These are phyloP conservation scores for Vigna mungo DNA, from an alignment of 306 rosid genomes.

Conservation along the genomic window DNA sequence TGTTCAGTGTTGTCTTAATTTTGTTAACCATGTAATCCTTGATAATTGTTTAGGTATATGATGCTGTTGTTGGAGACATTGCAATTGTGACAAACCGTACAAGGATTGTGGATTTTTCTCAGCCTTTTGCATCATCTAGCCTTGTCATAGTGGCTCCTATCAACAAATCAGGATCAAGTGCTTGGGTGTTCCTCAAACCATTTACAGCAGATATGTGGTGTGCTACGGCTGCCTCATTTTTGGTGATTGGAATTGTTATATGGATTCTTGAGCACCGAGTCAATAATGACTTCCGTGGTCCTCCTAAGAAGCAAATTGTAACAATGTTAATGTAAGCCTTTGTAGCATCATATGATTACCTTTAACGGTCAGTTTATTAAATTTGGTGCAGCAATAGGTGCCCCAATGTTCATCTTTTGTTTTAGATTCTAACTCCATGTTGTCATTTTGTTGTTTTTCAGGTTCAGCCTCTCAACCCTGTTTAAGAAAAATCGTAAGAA, in stretches of 20 bases:
- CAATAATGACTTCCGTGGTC: conserved; percentile 89
- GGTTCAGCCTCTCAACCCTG: conserved; percentile 98
- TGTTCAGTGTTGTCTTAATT: conserved; percentile 4
- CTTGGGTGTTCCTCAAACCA: conserved; percentile 94
- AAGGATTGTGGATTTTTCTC: conserved; percentile 83
- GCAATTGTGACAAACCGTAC: conserved; percentile 92
- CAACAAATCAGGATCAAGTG: conserved; percentile 60
- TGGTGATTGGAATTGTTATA: conserved; percentile 77
- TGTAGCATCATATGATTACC: conserved; percentile 3
- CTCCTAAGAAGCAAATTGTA: conserved; percentile 81
- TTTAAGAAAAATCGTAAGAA: conserved; percentile 90
- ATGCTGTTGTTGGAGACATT: conserved; percentile 97
- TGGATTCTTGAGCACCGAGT: conserved; percentile 97
- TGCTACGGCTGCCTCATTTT: conserved; percentile 72
- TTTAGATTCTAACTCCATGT: conserved; percentile 48
- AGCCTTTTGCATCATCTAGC: conserved; percentile 86
- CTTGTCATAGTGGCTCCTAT: conserved; percentile 93
- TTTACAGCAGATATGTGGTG: conserved; percentile 92
- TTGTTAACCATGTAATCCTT: conserved; percentile 23
- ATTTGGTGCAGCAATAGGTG: conserved; percentile 34
- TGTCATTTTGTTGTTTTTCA: conserved; percentile 57
- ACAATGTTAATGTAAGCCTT: conserved; percentile 76
- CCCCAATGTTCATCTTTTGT: conserved; percentile 19
- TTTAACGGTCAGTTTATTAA: conserved; percentile 11
- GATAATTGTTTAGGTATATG: conserved; percentile 64